Evolutionary conservation across 805 yeast species (phyloP).

Genomic region (Metschnikowia gelsemii): DNA sequence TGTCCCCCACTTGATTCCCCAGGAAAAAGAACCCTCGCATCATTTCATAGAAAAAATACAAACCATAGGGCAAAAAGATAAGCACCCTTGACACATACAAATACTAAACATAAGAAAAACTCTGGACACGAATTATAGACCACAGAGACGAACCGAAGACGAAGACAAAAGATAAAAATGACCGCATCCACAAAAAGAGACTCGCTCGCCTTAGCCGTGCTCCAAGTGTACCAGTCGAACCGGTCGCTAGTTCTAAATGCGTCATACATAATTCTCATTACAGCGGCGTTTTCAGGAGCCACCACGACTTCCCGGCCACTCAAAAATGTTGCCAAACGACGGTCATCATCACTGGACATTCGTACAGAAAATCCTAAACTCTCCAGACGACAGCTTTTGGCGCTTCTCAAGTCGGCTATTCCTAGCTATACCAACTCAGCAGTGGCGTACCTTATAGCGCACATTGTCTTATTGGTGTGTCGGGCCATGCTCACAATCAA

Average conservation of each 20-base stretch:
- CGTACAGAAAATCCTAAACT: slow-evolving; percentile 26
- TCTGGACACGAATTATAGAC: not conserved
- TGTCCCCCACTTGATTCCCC: slow-evolving; percentile 7
- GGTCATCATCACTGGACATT: slow-evolving; percentile 9
- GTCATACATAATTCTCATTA: slow-evolving; percentile 40
- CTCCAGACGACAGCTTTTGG: slow-evolving; percentile 28
- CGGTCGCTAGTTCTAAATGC: slow-evolving; percentile 42
- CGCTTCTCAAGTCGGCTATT: slow-evolving; percentile 36
- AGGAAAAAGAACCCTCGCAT: not conserved
- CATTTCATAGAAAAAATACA: not conserved
- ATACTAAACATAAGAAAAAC: not conserved
- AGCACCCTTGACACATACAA: too few relatives aligned
- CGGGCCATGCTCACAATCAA: slow-evolving; percentile 75
- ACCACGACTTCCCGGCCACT: slow-evolving; percentile 26
- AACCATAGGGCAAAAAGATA: too few relatives aligned
- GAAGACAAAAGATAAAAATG: too few relatives aligned
- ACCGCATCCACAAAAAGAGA: slow-evolving; percentile 5
- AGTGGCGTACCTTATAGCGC: slow-evolving; percentile 43
- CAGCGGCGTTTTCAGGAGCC: slow-evolving; percentile 45
- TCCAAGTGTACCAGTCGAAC: slow-evolving; percentile 39
- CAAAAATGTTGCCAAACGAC: slow-evolving; percentile 13
- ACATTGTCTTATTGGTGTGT: slow-evolving; percentile 57
- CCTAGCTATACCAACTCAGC: slow-evolving; percentile 33
- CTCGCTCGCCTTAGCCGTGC: slow-evolving; percentile 27
- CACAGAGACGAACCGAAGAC: too few relatives aligned